Evolutionary conservation across 805 yeast genomes (phyloP).

Genomic region (Ogataea glucozyma): DNA sequence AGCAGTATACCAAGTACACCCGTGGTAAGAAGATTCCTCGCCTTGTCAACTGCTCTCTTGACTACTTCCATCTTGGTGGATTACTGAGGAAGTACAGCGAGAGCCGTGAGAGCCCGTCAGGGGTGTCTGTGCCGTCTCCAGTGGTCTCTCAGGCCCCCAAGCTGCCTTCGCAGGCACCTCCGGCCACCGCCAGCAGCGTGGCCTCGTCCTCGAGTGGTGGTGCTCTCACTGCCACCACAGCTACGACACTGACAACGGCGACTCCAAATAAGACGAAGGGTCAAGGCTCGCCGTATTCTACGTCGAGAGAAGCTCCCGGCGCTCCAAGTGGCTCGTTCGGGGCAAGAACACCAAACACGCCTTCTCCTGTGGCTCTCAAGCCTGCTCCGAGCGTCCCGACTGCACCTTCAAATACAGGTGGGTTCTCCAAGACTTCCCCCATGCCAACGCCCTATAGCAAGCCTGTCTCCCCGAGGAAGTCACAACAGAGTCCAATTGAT

Average conservation of each 20-base stretch:
- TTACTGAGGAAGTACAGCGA: conserved; percentile 15
- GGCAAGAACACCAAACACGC: background rate
- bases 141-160: background rate
- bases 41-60: conserved; percentile 47
- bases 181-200: conserved; percentile 15
- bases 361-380: background rate
- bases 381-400: background rate
- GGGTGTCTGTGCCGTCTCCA: background rate
- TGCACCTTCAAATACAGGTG: too few relatives aligned
- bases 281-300: background rate
- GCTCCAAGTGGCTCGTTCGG: background rate
- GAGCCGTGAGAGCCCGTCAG: too few relatives aligned
- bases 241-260: conserved; percentile 12
- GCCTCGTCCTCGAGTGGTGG: conserved; percentile 14
- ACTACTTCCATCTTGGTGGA: conserved; percentile 37
- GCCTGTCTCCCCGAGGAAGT: too few relatives aligned
- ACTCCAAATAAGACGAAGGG: conserved; percentile 1
- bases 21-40: conserved; percentile 53
- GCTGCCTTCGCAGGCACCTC: conserved; percentile 4
- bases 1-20: conserved; percentile 55
- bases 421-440: too few relatives aligned
- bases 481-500: too few relatives aligned
- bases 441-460: too few relatives aligned
- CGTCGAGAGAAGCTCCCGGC: background rate
- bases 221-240: conserved; percentile 15